A percentile compares a stretch with the other conserved stretches of the same genome.
Conservation (phyloP, 805 yeast species). For the Metschnikowia picachoensis region DNA sequence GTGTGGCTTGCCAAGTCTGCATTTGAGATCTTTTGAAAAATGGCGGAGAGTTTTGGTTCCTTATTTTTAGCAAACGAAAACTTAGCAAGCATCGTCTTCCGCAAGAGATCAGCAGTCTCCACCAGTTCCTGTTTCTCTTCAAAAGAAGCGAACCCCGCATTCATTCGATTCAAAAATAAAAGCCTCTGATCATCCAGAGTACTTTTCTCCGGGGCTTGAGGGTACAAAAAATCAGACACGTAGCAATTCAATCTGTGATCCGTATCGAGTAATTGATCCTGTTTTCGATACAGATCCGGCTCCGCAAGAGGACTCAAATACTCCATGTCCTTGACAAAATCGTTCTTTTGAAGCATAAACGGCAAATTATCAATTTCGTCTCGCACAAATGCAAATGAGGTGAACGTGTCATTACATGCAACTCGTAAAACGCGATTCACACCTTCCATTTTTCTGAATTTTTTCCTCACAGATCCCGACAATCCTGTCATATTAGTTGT, state of each 20-base stretch:
- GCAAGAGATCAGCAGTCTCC: background rate
- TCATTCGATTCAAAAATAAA: background rate
- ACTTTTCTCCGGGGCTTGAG: slow-evolving; percentile 4
- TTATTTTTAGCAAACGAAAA: background rate
- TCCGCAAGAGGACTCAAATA: slow-evolving; percentile 48
- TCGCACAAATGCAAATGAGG: slow-evolving; percentile 63
- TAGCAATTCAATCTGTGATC: slow-evolving; percentile 28
- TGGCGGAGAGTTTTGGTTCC: background rate
- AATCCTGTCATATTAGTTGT: slow-evolving; percentile 25
- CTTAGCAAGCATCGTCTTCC: background rate
- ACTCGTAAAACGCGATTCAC: slow-evolving; percentile 62
- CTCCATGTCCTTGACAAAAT: slow-evolving; percentile 50
- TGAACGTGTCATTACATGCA: slow-evolving; percentile 58
- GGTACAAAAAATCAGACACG: slow-evolving; percentile 27
- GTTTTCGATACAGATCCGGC: slow-evolving; percentile 31
- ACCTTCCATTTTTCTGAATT: slow-evolving; percentile 51
- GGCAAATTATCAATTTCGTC: slow-evolving; percentile 62
- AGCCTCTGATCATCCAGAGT: slow-evolving; percentile 7
- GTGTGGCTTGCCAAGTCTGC: background rate
- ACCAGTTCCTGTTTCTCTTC: slow-evolving; percentile 1
- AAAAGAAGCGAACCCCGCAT: background rate
- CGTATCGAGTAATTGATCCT: slow-evolving; percentile 37
- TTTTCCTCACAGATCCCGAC: slow-evolving; percentile 26
- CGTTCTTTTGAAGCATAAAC: slow-evolving; percentile 44
- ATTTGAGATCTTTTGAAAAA: slow-evolving; percentile 5